Conservation (phyloP, 495 filamentous ascomycete genomes). For the Pyrenula massariospora region DNA sequence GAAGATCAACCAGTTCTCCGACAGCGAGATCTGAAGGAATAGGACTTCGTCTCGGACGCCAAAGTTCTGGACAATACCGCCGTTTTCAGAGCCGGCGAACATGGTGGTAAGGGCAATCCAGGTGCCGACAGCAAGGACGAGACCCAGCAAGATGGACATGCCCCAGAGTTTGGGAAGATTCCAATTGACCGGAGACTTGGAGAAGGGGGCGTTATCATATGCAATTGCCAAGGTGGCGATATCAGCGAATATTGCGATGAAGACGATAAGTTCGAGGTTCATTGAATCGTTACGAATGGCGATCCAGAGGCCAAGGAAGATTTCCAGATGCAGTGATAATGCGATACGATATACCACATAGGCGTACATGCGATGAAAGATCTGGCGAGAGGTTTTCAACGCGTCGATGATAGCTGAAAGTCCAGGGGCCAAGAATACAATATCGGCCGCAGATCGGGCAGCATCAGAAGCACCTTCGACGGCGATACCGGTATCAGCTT, state of each 20-base stretch:
- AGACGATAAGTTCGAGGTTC: conserved; percentile 77
- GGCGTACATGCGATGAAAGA: conserved; percentile 95
- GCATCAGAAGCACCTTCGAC: conserved; percentile 90
- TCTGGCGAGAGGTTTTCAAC: conserved; percentile 86
- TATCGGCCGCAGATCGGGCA: conserved; percentile 85
- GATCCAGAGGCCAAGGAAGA: conserved; percentile 87
- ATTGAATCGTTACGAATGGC: conserved; percentile 71
- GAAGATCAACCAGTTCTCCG: conserved; percentile 95
- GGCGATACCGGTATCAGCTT: conserved; percentile 79
- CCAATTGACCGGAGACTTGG: conserved; percentile 82
- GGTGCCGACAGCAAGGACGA: conserved; percentile 68
- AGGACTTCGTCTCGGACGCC: conserved; percentile 72
- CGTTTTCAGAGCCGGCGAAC: conserved; percentile 49
- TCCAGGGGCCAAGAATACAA: conserved; percentile 85
- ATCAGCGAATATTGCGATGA: conserved; percentile 91
- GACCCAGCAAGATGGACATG: conserved; percentile 71
- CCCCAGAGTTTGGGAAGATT: conserved; percentile 89
- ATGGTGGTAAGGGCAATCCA: conserved; percentile 79
- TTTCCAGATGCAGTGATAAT: conserved; percentile 77
- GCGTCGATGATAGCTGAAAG: conserved; percentile 88
- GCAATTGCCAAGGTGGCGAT: conserved; percentile 88
- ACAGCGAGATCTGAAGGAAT: conserved; percentile 82
- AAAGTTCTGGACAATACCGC: conserved; percentile 79
- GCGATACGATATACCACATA: conserved; percentile 96
- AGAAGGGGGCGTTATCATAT: conserved; percentile 87